Percentiles rank a stretch among this genome's conserved stretches.
Evolutionary conservation across 1,284 basidiomycete species (phyloP).

Genomic region (Cutaneotrichosporon sp.): DNA sequence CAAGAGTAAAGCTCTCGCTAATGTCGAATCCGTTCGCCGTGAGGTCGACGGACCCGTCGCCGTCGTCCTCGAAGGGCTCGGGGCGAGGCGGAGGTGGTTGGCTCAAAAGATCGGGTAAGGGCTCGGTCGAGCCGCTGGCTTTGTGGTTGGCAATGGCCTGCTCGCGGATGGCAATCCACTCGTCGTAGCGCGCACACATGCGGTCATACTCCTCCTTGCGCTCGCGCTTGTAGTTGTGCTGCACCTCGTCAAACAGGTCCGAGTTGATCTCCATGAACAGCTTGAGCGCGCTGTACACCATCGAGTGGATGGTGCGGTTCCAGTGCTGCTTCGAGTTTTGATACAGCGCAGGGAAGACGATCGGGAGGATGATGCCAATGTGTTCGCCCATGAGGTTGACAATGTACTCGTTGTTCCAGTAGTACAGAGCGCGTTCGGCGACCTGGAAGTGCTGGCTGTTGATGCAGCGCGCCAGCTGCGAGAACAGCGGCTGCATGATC

Average conservation of each 20-base stretch:
- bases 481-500: constrained; percentile 89
- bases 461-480: constrained; percentile 93
- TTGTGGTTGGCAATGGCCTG: constrained; percentile 65
- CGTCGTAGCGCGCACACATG: constrained; percentile 69
- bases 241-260: constrained; percentile 86
- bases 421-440: constrained; percentile 85
- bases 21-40: constrained; percentile 77
- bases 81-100: constrained; percentile 64
- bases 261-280: constrained; percentile 99
- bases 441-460: constrained; percentile 97
- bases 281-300: constrained; percentile 98
- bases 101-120: constrained; percentile 63
- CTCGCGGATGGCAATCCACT: constrained; percentile 74
- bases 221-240: constrained; percentile 88
- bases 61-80: constrained; percentile 69
- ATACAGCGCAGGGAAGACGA: constrained; percentile 97
- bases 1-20: constrained; percentile 58
- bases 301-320: constrained; percentile 98
- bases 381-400: constrained; percentile 99
- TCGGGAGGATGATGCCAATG: constrained; percentile 78
- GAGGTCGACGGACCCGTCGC: constrained; percentile 80
- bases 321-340: constrained; percentile 96
- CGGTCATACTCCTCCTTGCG: constrained; percentile 81
- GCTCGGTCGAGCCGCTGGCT: constrained; percentile 57
- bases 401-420: constrained; percentile 99